Evolutionary conservation across 306 rosid genomes (phyloP).

Genomic region (Lablab purpureus): DNA sequence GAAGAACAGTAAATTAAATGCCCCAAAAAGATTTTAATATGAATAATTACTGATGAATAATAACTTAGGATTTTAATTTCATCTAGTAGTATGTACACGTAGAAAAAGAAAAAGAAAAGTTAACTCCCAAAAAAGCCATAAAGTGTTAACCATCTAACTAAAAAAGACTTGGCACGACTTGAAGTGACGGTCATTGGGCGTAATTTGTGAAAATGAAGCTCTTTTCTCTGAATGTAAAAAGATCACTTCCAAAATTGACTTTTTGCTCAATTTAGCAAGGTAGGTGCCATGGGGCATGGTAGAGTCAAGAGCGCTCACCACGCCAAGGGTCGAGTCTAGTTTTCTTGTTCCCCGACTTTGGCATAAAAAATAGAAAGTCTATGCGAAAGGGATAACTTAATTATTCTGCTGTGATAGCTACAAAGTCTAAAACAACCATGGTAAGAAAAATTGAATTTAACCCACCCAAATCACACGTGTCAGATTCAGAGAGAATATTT

Average conservation of each 20-base stretch:
- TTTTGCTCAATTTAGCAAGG: constrained; percentile 7
- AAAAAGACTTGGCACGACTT: neutral
- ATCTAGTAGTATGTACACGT: neutral
- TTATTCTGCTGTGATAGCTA: neutral
- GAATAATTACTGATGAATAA: neutral
- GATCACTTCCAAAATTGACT: neutral
- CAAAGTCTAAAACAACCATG: neutral
- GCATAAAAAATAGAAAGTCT: neutral
- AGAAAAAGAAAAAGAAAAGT: neutral
- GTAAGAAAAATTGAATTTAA: constrained; percentile 7
- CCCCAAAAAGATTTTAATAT: constrained; percentile 5
- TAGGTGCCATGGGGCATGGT: neutral
- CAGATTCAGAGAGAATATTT: neutral
- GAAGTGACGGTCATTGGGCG: neutral
- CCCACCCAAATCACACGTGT: constrained; percentile 29
- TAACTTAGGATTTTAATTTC: constrained; percentile 15
- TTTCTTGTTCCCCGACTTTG: constrained; percentile 39
- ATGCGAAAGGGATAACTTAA: neutral
- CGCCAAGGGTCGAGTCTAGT: constrained; percentile 25
- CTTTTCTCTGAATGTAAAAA: neutral
- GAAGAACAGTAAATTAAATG: neutral
- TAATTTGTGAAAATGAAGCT: neutral
- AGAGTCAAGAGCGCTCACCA: neutral
- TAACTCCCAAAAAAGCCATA: neutral
- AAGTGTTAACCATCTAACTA: neutral